Conservation (phyloP, 306 rosid genomes). For the Senna tora region DNA sequence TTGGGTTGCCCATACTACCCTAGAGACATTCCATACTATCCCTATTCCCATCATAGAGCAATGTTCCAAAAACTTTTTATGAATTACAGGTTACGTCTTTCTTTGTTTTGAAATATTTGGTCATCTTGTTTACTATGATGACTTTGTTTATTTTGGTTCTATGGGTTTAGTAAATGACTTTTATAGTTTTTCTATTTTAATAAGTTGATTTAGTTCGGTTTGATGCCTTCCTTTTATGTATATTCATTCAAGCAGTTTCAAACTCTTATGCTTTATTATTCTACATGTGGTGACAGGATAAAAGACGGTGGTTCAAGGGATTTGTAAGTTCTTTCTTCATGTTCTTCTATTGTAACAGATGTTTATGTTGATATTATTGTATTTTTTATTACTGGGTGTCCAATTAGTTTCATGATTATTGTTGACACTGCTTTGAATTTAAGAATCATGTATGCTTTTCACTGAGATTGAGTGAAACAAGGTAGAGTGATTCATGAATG, state of each 20-base stretch:
- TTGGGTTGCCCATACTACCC: no score
- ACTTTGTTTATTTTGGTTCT: not conserved
- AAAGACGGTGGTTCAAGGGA: slow-evolving; percentile 75
- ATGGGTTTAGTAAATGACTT: not conserved
- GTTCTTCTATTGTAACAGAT: slow-evolving; percentile 19
- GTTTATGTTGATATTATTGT: not conserved
- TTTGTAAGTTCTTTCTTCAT: slow-evolving; percentile 65
- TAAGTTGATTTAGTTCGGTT: slow-evolving; percentile 24
- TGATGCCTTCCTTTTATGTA: slow-evolving; percentile 24
- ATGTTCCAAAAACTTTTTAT: not conserved
- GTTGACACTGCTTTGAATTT: not conserved
- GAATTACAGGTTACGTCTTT: slow-evolving; percentile 1
- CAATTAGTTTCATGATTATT: slow-evolving; percentile 24
- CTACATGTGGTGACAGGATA: slow-evolving; percentile 69
- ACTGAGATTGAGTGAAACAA: slow-evolving; percentile 2
- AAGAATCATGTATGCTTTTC: slow-evolving; percentile 7
- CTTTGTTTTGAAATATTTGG: not conserved
- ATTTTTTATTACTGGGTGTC: slow-evolving; percentile 18
- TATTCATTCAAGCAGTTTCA: slow-evolving; percentile 20
- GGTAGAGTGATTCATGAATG: slow-evolving; percentile 28
- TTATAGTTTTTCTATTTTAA: not conserved
- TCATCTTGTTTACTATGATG: not conserved
- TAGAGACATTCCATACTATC: no score
- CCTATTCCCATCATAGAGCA: no score
- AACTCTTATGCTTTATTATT: slow-evolving; percentile 46